phyloP scores from a whole-genome alignment of 75 land plant species.

The Isoetes taiwanensis region DNA sequence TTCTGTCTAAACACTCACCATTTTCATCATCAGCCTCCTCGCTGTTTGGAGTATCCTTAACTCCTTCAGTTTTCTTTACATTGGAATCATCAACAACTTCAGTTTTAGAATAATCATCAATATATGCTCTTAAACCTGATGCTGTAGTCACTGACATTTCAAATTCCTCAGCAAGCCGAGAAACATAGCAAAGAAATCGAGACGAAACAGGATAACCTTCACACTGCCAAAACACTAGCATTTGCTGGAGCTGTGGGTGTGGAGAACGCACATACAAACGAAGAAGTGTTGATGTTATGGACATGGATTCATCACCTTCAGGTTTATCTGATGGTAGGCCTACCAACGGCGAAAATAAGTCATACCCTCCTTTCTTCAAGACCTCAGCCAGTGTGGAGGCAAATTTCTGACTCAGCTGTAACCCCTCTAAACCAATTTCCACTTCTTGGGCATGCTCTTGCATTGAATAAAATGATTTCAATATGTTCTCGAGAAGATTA shows the following conservation, averaged over 20 bases:
- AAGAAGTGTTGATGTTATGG: conserved; percentile 41
- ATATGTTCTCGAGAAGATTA: conserved; percentile 23
- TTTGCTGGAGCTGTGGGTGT: conserved; percentile 25
- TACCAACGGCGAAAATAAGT: conserved; percentile 23
- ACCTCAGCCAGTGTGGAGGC: conserved; percentile 22
- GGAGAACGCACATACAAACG: conserved; percentile 24
- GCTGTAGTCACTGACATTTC: background rate
- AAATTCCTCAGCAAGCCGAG: conserved; percentile 26
- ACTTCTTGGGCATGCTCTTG: background rate
- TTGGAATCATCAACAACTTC: background rate
- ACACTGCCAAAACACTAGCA: conserved; percentile 42
- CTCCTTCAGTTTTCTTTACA: background rate
- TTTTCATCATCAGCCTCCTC: conserved; percentile 10
- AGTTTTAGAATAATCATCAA: background rate
- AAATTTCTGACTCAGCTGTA: conserved; percentile 9
- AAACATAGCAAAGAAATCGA: conserved; percentile 37
- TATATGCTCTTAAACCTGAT: background rate
- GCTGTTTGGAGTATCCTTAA: background rate
- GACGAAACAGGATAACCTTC: conserved; percentile 40
- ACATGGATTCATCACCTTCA: conserved; percentile 34
- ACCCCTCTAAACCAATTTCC: background rate
- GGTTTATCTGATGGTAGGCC: conserved; percentile 6
- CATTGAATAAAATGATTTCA: conserved; percentile 16
- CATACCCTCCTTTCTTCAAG: conserved; percentile 21
- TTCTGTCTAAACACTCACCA: conserved; percentile 4